phyloP scores from a whole-genome alignment of 495 filamentous ascomycete genomes.

The Talaromyces borbonicus region DNA sequence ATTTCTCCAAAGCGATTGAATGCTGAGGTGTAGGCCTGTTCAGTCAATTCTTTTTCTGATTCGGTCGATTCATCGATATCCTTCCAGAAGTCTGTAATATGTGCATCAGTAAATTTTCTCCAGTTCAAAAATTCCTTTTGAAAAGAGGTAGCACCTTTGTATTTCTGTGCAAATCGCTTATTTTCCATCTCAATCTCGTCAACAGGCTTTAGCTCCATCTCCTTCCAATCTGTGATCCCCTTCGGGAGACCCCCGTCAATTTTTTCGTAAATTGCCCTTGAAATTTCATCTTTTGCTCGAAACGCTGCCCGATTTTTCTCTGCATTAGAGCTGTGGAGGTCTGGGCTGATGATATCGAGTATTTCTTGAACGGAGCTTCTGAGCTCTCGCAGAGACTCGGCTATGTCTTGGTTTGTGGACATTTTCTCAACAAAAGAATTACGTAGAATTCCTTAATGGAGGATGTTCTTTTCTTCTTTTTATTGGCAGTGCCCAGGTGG shows the following conservation, averaged over 20 bases:
- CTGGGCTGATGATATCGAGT: too few species aligned
- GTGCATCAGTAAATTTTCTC: background rate
- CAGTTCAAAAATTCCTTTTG: too few species aligned
- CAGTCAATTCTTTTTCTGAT: background rate
- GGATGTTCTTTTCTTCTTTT: too few species aligned
- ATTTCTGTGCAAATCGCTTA: background rate
- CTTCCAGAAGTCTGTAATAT: constrained; percentile 4
- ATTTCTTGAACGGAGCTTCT: too few species aligned
- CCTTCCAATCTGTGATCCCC: constrained; percentile 3
- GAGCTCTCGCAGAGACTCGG: too few species aligned
- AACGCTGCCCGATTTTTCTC: constrained; percentile 1
- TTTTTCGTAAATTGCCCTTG: constrained; percentile 35
- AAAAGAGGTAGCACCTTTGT: background rate
- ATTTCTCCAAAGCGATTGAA: constrained; percentile 5
- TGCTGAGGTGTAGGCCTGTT: constrained; percentile 2
- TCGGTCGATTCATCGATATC: constrained; percentile 1
- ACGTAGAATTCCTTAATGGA: too few species aligned
- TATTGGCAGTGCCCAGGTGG: too few species aligned
- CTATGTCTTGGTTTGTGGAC: too few species aligned
- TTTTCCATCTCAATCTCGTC: constrained; percentile 5
- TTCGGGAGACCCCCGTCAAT: background rate
- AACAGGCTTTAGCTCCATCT: background rate
- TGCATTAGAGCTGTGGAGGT: too few species aligned
- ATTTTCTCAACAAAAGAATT: too few species aligned
- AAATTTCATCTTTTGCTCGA: constrained; percentile 42